Evolutionary conservation across 2,329 filamentous ascomycete species (phyloP), one percentile per base, ranked within the genome.

Genomic region (Hymenoscyphus occultus): DNA sequence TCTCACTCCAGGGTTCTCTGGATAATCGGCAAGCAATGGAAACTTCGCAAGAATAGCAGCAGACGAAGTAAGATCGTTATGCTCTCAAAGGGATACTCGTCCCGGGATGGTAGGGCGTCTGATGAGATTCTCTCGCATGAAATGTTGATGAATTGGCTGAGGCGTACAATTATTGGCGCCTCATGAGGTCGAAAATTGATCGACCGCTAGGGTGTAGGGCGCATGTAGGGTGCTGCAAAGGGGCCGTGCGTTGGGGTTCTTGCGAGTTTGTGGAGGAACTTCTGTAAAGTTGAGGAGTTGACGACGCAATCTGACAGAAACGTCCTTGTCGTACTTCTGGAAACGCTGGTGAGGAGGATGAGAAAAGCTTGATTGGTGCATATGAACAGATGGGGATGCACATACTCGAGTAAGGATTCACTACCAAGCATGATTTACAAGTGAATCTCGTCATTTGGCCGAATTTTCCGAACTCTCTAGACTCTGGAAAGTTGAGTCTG

Each of bases 161-260:
- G 31, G 32, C 32, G 31, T n/a, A 7, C 45, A 13, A 58, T 35
- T 28, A 16, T 57, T 28, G 22, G n/a, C 45, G 45, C 45, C 45
- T 42, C 58, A 60, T 54, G 48, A 54, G 48, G 19, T 54, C 48
- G 22, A 54, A 28, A 54, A 14, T 22, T 54, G 48, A 54, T 54
- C 48, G 48, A 54, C 48, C 48, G 19, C 48, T 54, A 54, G 48
- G 48, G 48, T 54, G 35, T 35, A 35, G 35, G 35, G n/a, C n/a
- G n/a, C 35, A 0, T 35, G 35, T 35, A 35, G 35, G 35, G 35
- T 35, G 56, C 56, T 58, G 28, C 22, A 48, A 31, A 54, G 10
- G 48, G 48, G 48, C 22, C 48, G 48, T 54, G 48, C 48, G 48
- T 2, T 14, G 48, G 19, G n/a, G 19, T 19, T 54, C 19, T 22